Conservation (phyloP, 2,329 filamentous ascomycete species). For the Cladorrhinum sp. region DNA sequence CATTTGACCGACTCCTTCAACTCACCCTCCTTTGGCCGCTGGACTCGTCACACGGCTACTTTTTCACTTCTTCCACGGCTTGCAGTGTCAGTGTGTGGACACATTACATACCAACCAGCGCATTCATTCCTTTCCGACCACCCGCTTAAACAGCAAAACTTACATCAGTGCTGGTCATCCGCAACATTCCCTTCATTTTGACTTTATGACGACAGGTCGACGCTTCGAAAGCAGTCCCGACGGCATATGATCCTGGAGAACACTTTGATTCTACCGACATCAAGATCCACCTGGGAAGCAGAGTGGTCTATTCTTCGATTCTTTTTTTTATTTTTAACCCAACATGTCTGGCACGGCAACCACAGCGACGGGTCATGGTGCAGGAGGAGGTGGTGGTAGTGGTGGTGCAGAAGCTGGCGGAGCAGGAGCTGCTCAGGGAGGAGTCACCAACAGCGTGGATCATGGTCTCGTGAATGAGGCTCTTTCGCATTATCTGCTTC, state of each 20-base stretch:
- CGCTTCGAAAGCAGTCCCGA: not conserved
- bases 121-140: not conserved
- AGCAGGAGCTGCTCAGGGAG: slow-evolving; percentile 14
- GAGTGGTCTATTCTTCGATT: not conserved
- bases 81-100: not conserved
- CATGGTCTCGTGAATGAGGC: slow-evolving; percentile 45
- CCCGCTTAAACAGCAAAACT: not conserved
- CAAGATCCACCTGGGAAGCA: not conserved
- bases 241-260: not conserved
- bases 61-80: not conserved
- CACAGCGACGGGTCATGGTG: slow-evolving; percentile 10
- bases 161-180: not conserved
- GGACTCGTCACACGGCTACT: not conserved
- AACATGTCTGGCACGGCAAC: slow-evolving; percentile 13
- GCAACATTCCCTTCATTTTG: not conserved
- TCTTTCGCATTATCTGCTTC: slow-evolving; percentile 59
- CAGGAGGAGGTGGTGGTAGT: slow-evolving; percentile 5
- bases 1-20: not conserved
- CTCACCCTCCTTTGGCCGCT: not conserved
- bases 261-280: not conserved
- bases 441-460: slow-evolving; percentile 28
- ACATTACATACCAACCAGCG: not conserved
- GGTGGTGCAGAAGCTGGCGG: slow-evolving; percentile 7
- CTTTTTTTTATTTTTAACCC: not conserved
- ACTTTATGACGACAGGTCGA: not conserved